Conservation (phyloP, 345 rosid genomes). For the Syzygium oleosum region DNA sequence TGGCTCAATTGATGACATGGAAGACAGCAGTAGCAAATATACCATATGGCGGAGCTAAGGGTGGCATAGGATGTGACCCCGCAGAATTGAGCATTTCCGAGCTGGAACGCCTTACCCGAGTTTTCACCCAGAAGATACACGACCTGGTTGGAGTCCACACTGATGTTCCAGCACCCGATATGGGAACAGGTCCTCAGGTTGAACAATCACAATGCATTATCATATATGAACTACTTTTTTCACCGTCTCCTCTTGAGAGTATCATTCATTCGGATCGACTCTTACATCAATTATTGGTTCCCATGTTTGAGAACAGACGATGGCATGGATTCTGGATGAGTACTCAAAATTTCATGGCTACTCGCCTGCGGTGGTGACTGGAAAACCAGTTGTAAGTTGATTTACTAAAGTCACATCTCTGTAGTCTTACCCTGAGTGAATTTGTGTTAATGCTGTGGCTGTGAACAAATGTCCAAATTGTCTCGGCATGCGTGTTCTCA, state of each 20-base stretch:
- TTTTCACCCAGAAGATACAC: conserved; percentile 93
- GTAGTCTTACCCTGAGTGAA: not conserved
- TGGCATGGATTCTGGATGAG: conserved; percentile 99
- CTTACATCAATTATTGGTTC: not conserved
- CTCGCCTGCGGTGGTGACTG: conserved; percentile 93
- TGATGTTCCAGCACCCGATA: conserved; percentile 98
- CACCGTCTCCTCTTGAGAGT: not conserved
- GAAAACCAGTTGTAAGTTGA: conserved; percentile 72
- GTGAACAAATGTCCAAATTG: not conserved
- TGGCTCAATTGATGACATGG: conserved; percentile 98
- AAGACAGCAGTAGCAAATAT: conserved; percentile 95
- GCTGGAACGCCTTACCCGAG: conserved; percentile 82
- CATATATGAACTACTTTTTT: not conserved
- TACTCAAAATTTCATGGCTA: conserved; percentile 92
- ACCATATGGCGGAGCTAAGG: conserved; percentile 98
- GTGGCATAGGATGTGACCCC: conserved; percentile 90
- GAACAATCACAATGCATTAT: not conserved
- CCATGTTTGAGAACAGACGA: conserved; percentile 45
- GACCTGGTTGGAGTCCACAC: conserved; percentile 84
- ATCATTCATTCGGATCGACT: not conserved
- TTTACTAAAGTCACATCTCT: not conserved
- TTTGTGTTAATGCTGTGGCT: not conserved
- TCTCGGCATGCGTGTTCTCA: not conserved
- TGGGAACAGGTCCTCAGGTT: conserved; percentile 99
- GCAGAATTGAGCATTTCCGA: conserved; percentile 60